A percentile compares a stretch with the other conserved stretches of the same genome.
Conservation (phyloP, 345 rosid species). For the Clarkia xantiana region DNA sequence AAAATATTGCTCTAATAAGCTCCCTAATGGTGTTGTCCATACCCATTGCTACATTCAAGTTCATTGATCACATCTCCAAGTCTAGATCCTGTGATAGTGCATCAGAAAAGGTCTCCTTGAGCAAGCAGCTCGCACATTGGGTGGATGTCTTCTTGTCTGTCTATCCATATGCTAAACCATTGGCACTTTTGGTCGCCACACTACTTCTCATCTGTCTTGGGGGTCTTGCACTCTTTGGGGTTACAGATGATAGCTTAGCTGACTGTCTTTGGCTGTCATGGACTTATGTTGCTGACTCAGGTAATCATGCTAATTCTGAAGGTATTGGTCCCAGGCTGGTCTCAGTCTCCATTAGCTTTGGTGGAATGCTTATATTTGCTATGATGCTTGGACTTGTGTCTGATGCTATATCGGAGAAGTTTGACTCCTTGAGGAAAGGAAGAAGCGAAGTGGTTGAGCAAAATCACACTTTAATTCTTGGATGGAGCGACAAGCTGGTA, state of each 20-base stretch:
- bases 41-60: slow-evolving; percentile 35
- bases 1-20: slow-evolving; percentile 31
- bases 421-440: slow-evolving; percentile 64
- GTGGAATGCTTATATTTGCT: slow-evolving; percentile 74
- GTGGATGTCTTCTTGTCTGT: slow-evolving; percentile 42
- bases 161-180: slow-evolving; percentile 57
- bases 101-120: slow-evolving; percentile 39
- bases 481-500: slow-evolving; percentile 83
- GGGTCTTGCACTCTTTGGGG: slow-evolving; percentile 55
- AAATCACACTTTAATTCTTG: slow-evolving; percentile 59
- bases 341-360: slow-evolving; percentile 62
- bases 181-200: slow-evolving; percentile 51
- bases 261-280: slow-evolving; percentile 63
- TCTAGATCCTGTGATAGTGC: slow-evolving; percentile 28
- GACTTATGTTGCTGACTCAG: slow-evolving; percentile 55
- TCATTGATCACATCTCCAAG: slow-evolving; percentile 32
- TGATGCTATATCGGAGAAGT: slow-evolving; percentile 65
- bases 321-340: slow-evolving; percentile 54
- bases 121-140: slow-evolving; percentile 41
- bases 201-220: slow-evolving; percentile 48
- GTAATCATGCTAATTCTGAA: slow-evolving; percentile 60
- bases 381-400: slow-evolving; percentile 78
- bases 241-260: slow-evolving; percentile 41
- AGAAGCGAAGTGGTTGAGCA: slow-evolving; percentile 58
- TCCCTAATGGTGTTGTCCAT: slow-evolving; percentile 29